Percentiles rank a stretch among this genome's conserved stretches.
phyloP scores from a whole-genome alignment of 805 yeast genomes.

The Myxozyma monticola region DNA sequence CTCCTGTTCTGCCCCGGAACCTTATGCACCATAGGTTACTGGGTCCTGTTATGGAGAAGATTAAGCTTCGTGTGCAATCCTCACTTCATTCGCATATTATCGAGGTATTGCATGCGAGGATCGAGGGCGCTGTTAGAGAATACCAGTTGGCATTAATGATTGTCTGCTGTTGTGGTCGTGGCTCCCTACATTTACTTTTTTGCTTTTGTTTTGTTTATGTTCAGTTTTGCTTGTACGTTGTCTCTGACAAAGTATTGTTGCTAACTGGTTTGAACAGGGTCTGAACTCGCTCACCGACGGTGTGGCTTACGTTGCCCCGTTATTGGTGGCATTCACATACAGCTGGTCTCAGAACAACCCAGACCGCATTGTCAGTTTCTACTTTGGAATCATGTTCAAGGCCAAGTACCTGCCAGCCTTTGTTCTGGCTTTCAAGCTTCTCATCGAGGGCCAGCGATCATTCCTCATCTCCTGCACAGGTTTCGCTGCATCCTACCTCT shows the following conservation, averaged over 20 bases:
- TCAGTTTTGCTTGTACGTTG: neutral
- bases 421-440: slow-evolving; percentile 34
- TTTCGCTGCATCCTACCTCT: slow-evolving; percentile 39
- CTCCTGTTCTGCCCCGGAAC: slow-evolving; percentile 42
- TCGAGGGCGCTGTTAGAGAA: slow-evolving; percentile 31
- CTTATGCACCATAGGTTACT: slow-evolving; percentile 33
- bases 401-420: slow-evolving; percentile 40
- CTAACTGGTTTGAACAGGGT: slow-evolving; percentile 3
- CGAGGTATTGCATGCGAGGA: slow-evolving; percentile 16
- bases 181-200: slow-evolving; percentile 24
- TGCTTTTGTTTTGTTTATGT: neutral
- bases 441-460: slow-evolving; percentile 35
- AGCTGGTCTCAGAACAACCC: slow-evolving; percentile 43
- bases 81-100: slow-evolving; percentile 28
- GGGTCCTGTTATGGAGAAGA: slow-evolving; percentile 42
- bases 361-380: slow-evolving; percentile 34
- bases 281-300: slow-evolving; percentile 29
- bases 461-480: slow-evolving; percentile 36
- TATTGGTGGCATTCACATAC: slow-evolving; percentile 40
- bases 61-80: slow-evolving; percentile 29
- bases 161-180: slow-evolving; percentile 31
- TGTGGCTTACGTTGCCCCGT: slow-evolving; percentile 34
- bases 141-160: slow-evolving; percentile 19
- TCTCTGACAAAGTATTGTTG: neutral
- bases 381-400: slow-evolving; percentile 36